Percentiles rank a stretch among this genome's conserved stretches.
Evolutionary conservation across 306 rosid species (phyloP).

Genomic region (Acacia confusa): DNA sequence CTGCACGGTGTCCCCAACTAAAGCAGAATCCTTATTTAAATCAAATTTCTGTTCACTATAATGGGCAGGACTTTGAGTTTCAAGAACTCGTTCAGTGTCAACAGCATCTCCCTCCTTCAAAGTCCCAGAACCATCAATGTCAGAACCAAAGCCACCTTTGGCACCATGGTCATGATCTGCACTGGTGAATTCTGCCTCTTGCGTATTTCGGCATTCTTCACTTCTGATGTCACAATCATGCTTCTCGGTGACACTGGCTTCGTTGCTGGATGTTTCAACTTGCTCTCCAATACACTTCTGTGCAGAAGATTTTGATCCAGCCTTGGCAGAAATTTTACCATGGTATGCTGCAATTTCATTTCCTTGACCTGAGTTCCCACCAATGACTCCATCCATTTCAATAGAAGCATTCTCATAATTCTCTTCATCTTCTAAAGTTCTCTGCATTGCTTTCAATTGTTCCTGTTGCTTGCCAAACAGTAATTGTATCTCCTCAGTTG

Average conservation of each 20-base stretch:
- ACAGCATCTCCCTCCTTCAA: constrained; percentile 60
- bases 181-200: constrained; percentile 80
- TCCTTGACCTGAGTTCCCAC: constrained; percentile 40
- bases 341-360: constrained; percentile 41
- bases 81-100: constrained; percentile 70
- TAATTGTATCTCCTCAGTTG: constrained; percentile 84
- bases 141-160: constrained; percentile 76
- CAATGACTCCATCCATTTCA: constrained; percentile 55
- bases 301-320: constrained; percentile 57
- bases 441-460: constrained; percentile 89
- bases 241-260: constrained; percentile 74
- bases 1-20: constrained; percentile 72
- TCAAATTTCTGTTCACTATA: constrained; percentile 51
- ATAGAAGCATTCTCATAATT: constrained; percentile 75
- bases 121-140: constrained; percentile 61
- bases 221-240: constrained; percentile 79
- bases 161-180: constrained; percentile 54
- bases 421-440: constrained; percentile 91
- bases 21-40: constrained; percentile 46
- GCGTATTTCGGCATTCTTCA: constrained; percentile 70
- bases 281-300: constrained; percentile 48
- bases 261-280: constrained; percentile 63
- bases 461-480: constrained; percentile 88
- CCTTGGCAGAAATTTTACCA: constrained; percentile 44
- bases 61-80: constrained; percentile 70